A percentile compares a stretch with the other conserved stretches of the same genome.
Conservation (phyloP, 1,284 basidiomycete genomes). For the Wallemia hederae region DNA sequence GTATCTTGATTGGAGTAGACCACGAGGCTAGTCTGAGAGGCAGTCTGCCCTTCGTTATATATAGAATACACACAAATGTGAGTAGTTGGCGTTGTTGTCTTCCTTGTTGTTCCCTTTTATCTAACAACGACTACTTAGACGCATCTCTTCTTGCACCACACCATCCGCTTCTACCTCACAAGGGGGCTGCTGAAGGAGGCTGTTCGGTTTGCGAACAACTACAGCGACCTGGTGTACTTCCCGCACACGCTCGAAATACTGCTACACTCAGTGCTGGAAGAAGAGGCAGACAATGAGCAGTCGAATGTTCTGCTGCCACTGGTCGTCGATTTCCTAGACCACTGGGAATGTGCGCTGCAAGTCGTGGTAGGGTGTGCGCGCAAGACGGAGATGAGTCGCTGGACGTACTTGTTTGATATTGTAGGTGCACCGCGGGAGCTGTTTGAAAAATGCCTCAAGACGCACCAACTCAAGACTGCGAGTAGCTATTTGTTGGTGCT, state of each 20-base stretch:
- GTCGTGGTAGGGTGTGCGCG: conserved; percentile 88
- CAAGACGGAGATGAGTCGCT: conserved; percentile 81
- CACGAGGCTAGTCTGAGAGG: conserved; percentile 47
- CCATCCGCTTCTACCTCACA: conserved; percentile 57
- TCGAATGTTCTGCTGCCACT: conserved; percentile 26
- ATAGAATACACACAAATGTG: conserved; percentile 67
- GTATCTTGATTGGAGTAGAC: conserved; percentile 87
- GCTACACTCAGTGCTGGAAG: conserved; percentile 73
- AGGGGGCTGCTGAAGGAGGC: conserved; percentile 42
- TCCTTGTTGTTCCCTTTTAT: not conserved
- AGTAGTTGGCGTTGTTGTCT: conserved; percentile 12
- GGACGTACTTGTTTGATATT: conserved; percentile 61
- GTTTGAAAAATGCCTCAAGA: conserved; percentile 64
- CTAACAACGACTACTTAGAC: conserved; percentile 24
- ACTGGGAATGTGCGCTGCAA: conserved; percentile 66
- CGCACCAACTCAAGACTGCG: conserved; percentile 54
- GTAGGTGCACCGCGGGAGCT: conserved; percentile 67
- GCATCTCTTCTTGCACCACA: conserved; percentile 76
- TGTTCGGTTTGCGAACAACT: conserved; percentile 57
- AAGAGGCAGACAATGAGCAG: conserved; percentile 27
- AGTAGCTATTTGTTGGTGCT: conserved; percentile 76
- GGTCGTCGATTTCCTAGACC: conserved; percentile 70
- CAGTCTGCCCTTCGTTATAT: conserved; percentile 67
- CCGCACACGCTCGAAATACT: conserved; percentile 79
- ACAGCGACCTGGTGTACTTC: conserved; percentile 70